A percentile compares a stretch with the other conserved stretches of the same genome.
Conservation (phyloP, 2,329 filamentous ascomycete species). For the Xylaria hypoxylon region DNA sequence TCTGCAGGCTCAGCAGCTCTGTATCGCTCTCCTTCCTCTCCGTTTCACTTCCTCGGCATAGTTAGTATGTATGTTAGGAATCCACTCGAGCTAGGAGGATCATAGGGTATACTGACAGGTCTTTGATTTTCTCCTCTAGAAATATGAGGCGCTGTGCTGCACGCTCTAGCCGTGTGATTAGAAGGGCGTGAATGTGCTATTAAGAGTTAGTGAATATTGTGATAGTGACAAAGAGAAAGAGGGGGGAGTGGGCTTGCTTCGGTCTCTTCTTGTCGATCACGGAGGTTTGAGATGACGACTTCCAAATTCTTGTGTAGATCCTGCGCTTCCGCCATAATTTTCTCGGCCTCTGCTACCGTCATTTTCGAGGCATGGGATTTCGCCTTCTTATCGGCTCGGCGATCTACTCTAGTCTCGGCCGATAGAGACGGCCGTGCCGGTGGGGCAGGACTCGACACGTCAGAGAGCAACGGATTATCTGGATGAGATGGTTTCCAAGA, state of each 20-base stretch:
- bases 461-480: conserved; percentile 35
- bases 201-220: conserved; percentile 42
- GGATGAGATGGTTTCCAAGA: conserved; percentile 53
- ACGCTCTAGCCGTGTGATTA: conserved; percentile 68
- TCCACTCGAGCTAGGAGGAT: neutral
- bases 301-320: conserved; percentile 64
- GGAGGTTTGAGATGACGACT: conserved; percentile 62
- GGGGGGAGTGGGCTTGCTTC: conserved; percentile 57
- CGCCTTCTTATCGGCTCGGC: conserved; percentile 4
- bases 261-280: conserved; percentile 68
- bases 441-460: conserved; percentile 38
- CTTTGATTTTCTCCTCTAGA: conserved; percentile 67
- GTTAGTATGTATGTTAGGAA: conserved; percentile 30
- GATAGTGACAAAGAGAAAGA: conserved; percentile 19
- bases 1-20: conserved; percentile 70
- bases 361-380: conserved; percentile 28
- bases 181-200: conserved; percentile 71
- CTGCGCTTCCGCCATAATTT: conserved; percentile 55
- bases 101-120: conserved; percentile 60
- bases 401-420: conserved; percentile 27
- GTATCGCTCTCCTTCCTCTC: conserved; percentile 68
- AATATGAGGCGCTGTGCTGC: conserved; percentile 69
- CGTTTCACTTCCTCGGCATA: conserved; percentile 58
- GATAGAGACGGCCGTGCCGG: conserved; percentile 37
- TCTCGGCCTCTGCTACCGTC: conserved; percentile 47